A percentile compares a stretch with the other conserved stretches of the same genome.
Evolutionary conservation across 495 filamentous ascomycete genomes (phyloP).

Genomic region (Annulohypoxylon maeteangense): DNA sequence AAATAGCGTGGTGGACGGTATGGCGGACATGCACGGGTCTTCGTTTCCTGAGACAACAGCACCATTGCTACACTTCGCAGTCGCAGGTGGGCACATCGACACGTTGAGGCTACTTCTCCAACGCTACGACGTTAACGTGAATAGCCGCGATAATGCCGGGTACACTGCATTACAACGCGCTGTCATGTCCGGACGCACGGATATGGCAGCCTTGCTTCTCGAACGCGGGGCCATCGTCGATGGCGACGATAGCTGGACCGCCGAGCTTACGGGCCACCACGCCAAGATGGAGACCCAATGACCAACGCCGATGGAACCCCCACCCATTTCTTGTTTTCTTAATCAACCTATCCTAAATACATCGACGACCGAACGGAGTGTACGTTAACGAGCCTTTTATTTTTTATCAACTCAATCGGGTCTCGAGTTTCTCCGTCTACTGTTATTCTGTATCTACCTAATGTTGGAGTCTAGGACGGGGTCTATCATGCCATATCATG

Average conservation of each 20-base stretch:
- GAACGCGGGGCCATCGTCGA: slow-evolving; percentile 46
- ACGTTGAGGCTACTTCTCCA: slow-evolving; percentile 45
- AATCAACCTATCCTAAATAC: slow-evolving; percentile 4
- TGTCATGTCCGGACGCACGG: slow-evolving; percentile 47
- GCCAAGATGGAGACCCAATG: slow-evolving; percentile 37
- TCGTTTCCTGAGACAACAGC: slow-evolving; percentile 48
- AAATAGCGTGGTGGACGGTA: slow-evolving; percentile 27
- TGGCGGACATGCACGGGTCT: slow-evolving; percentile 32
- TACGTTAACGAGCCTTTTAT: slow-evolving; percentile 24
- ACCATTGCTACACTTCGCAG: slow-evolving; percentile 47
- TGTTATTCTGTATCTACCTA: slow-evolving; percentile 23
- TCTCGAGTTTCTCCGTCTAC: slow-evolving; percentile 25
- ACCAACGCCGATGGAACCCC: slow-evolving; percentile 11
- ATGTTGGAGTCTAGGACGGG: slow-evolving; percentile 25
- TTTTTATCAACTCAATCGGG: slow-evolving; percentile 9
- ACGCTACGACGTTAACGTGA: slow-evolving; percentile 45
- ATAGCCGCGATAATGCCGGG: slow-evolving; percentile 43
- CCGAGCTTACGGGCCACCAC: slow-evolving; percentile 33
- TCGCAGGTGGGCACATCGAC: slow-evolving; percentile 45
- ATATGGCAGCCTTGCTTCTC: slow-evolving; percentile 48
- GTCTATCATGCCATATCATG: slow-evolving; percentile 16
- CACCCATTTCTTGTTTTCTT: not conserved
- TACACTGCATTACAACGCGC: slow-evolving; percentile 49
- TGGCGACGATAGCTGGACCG: slow-evolving; percentile 41
- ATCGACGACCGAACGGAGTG: slow-evolving; percentile 18